A percentile compares a stretch with the other conserved stretches of the same genome.
Evolutionary conservation across 78 protist genomes (phyloP).

Genomic region (Dictyostelium intermedium): DNA sequence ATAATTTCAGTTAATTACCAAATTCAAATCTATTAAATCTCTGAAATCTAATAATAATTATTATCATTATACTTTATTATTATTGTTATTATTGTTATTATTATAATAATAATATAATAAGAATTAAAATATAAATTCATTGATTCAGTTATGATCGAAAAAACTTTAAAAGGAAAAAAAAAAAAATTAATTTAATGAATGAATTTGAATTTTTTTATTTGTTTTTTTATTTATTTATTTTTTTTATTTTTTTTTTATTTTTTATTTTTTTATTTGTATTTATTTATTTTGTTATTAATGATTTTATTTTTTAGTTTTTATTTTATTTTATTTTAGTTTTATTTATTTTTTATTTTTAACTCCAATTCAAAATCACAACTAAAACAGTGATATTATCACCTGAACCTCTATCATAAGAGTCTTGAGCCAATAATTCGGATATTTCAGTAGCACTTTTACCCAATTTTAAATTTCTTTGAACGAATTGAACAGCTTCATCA

Average conservation of each 20-base stretch:
- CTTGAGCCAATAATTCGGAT: constrained; percentile 36
- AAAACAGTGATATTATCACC: constrained; percentile 72
- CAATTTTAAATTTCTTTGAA: constrained; percentile 21
- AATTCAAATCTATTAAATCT: neutral
- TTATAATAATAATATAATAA: no score
- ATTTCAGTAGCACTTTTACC: constrained; percentile 64
- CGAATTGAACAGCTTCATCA: constrained; percentile 37
- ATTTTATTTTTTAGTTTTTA: neutral
- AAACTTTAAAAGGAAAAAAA: neutral
- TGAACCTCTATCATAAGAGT: constrained; percentile 67
- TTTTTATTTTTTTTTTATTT: no score
- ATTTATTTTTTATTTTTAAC: neutral
- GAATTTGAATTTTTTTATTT: no score
- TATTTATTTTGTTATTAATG: no score
- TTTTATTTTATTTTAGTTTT: neutral
- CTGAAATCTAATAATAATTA: neutral
- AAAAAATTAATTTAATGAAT: no score
- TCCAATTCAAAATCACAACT: constrained; percentile 49
- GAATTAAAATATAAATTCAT: no score
- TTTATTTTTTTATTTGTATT: no score
- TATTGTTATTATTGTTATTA: no score
- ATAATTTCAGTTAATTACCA: neutral
- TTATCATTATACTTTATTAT: no score
- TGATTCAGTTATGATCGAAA: no score
- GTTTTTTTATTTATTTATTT: no score